Base-by-base conservation (phyloP, 352 stramenopile species). In the Phytophthora lateralis region DNA sequence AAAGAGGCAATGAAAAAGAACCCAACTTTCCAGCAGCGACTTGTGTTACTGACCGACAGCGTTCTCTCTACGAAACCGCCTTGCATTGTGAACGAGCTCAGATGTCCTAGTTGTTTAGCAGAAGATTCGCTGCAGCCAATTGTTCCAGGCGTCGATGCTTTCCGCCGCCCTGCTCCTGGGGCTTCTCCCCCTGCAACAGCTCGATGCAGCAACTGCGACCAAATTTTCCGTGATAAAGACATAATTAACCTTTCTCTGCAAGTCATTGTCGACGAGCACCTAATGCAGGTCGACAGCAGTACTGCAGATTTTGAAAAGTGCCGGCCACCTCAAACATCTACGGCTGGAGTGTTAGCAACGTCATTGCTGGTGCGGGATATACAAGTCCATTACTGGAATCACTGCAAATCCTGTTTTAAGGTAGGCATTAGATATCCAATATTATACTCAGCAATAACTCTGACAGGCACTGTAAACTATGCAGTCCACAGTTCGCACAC, bases 381-480 rank as follows among this genome's bases (percentile, higher is more conserved):
- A 1, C 47, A 66, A 50, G 49, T 59, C 1, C 58, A 59, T 24
- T 66, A 56, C 24, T 67, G 59, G 45, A 52, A 50, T 8, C 59
- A 61, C 21, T 55, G 45, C 18, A 63, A 60, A 17, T 63, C 60
- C 2, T 69, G 60, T 18, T 62, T 68, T 12, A 68, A 62, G 45
- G 60, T 58, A 12, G 3, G 26, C 26, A 29, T 24, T 24, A 24
- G 1, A 24, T n/a, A 24, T 24, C 21, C 21, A 24, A 24, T 24
- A 24, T 24, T 24, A 24, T 24, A 24, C 21, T 24, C 21, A 24
- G 21, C 21, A 24, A 24, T 24, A 24, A 24, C 21, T 24, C 21
- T 24, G 21, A 24, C 21, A 24, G 21, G 21, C 21, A 24, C 21
- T 24, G 21, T 24, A 24, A 24, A 24, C 21, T 24, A 24, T 24